Evolutionary conservation across 768 basidiomycete species (phyloP).

Genomic region (Pseudohyphozyma bogoriensis): DNA sequence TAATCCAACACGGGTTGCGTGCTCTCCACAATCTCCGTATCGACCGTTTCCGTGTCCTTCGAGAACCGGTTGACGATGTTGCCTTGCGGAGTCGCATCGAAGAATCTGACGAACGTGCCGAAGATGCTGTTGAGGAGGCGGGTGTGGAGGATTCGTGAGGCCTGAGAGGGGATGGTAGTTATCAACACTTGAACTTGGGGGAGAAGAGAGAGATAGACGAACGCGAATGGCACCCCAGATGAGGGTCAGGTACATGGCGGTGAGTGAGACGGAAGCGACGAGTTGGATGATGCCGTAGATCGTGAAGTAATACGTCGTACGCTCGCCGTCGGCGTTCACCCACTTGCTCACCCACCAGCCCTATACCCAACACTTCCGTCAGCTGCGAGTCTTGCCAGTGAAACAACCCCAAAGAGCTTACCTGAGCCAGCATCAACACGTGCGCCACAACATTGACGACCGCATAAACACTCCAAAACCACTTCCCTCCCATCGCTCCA

Average conservation of each 20-base stretch:
- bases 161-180: not conserved
- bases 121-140: slow-evolving; percentile 16
- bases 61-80: slow-evolving; percentile 15
- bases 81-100: slow-evolving; percentile 16
- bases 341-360: slow-evolving; percentile 23
- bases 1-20: slow-evolving; percentile 26
- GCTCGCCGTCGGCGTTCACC: slow-evolving; percentile 15
- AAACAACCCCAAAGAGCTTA: not conserved
- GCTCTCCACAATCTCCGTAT: slow-evolving; percentile 25
- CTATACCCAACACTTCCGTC: slow-evolving; percentile 1
- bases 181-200: not conserved
- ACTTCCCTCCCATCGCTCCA: slow-evolving; percentile 14
- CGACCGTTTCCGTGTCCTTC: slow-evolving; percentile 24
- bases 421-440: slow-evolving; percentile 26
- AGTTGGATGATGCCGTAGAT: slow-evolving; percentile 23
- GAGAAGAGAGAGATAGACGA: not conserved
- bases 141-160: slow-evolving; percentile 6
- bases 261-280: slow-evolving; percentile 13
- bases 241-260: slow-evolving; percentile 24
- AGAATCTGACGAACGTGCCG: slow-evolving; percentile 19
- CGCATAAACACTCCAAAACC: slow-evolving; percentile 14
- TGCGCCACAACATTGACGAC: slow-evolving; percentile 22
- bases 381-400: not conserved
- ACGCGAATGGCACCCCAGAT: slow-evolving; percentile 18
- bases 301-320: slow-evolving; percentile 8